A percentile compares a stretch with the other conserved stretches of the same genome.
phyloP scores from a whole-genome alignment of 192 early-diverging fungal genomes.

The Mortierella alpina region DNA sequence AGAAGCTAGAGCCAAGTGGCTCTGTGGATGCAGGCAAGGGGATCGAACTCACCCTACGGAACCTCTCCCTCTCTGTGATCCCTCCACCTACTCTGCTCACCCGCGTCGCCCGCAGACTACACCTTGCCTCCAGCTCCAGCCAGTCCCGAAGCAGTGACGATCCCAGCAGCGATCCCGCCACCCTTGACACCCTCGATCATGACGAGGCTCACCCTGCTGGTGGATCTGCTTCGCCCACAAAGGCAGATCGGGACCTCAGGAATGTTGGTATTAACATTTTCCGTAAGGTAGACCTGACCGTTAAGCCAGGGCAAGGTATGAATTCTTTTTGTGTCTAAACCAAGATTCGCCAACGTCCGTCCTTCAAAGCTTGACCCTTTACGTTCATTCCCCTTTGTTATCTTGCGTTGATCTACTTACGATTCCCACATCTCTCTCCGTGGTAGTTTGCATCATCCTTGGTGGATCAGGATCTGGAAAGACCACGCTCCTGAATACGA shows the following conservation, averaged over 20 bases:
- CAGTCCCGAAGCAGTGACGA: neutral
- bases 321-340: neutral
- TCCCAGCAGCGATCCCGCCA: neutral
- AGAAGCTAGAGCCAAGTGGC: neutral
- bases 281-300: constrained; percentile 39
- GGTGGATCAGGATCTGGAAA: constrained; percentile 87
- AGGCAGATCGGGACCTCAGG: constrained; percentile 34
- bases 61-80: constrained; percentile 52
- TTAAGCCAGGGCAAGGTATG: constrained; percentile 52
- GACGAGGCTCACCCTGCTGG: neutral
- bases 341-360: neutral
- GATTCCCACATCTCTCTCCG: constrained; percentile 30
- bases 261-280: constrained; percentile 48
- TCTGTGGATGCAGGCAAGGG: constrained; percentile 1
- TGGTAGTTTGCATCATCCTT: constrained; percentile 81
- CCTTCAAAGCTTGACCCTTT: neutral
- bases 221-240: neutral
- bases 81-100: constrained; percentile 45
- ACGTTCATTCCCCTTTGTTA: neutral
- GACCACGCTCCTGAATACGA: constrained; percentile 79
- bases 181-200: neutral
- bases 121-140: constrained; percentile 8
- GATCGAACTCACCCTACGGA: constrained; percentile 35
- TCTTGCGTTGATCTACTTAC: constrained; percentile 4
- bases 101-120: constrained; percentile 24